Evolutionary conservation across 73 alveolate species (phyloP), one percentile per base, ranked within the genome.

Genomic region (Stentor roeselii): DNA sequence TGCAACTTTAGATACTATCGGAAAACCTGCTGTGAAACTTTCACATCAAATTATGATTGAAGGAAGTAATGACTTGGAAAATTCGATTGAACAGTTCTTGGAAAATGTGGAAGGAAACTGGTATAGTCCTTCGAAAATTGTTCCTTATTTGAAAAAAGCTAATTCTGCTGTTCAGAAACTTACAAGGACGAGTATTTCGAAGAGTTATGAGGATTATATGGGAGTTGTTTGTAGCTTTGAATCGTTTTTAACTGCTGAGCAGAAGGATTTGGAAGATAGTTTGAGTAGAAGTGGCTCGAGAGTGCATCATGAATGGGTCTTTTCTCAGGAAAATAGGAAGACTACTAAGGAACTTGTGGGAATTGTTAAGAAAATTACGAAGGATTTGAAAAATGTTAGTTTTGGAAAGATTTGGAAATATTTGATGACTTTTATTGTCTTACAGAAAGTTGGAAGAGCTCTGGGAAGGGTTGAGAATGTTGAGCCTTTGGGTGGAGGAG

Each of bases 1-100:
- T 30, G 37, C 80, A 67, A 32, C 80, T 30, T n/a, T 67, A 15
- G 37, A 67, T 67, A 21, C 80, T 27, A 14, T 67, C 15, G 80
- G 42, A 30, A 1, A 11, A 21, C 80, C 80, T 27, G 2, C 37
- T 15, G 80, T 67, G 42, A 21, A 67, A 40, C 41, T 30, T 21
- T 30, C 50, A 27, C 80, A 67, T 32, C 21, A 67, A 67, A 27
- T 32, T 0, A 21, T 67, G 2, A 21, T 67, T 32, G 37, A 67
- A 2, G 80, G 80, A 2, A 67, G 41, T 21, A 67, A 40, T 67
- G 50, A 21, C 14, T 30, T 67, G 27, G 80, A 21, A 67, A 15
- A n/a, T 27, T 67, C 41, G 80, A 21, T 67, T 30, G 41, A 67
- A 1, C 21, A 40, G 1, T 21, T 32, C 11, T 11, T 67, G 41